Percentiles rank a stretch among this genome's conserved stretches.
These are phyloP conservation scores for Echium plantagineum DNA, from an alignment of 257 asterid species.

Conservation along the genomic window DNA sequence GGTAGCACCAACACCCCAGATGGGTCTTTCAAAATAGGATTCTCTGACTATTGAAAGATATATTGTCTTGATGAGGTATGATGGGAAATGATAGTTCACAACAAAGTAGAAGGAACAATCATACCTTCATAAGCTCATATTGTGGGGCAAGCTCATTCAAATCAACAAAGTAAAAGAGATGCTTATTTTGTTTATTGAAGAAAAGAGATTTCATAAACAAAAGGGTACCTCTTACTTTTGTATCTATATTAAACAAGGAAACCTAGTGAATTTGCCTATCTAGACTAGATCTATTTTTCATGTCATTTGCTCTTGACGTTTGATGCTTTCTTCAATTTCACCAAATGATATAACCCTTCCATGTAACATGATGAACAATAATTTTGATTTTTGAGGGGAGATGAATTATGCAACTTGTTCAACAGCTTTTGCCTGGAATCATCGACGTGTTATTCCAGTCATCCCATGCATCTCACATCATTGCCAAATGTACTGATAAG, in stretches of 20 bases:
- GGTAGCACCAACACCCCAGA: no score
- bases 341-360: not conserved
- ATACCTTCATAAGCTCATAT: not conserved
- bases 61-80: not conserved
- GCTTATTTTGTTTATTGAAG: no score
- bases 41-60: not conserved
- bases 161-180: not conserved
- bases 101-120: not conserved
- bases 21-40: not conserved
- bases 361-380: not conserved
- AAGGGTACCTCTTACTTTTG: not conserved
- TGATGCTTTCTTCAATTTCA: not conserved
- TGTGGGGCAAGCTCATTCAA: not conserved
- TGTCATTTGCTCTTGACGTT: not conserved
- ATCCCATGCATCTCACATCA: no score
- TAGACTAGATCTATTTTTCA: not conserved
- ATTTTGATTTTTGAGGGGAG: not conserved
- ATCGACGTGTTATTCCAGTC: not conserved
- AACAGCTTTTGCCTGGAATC: not conserved
- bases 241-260: not conserved
- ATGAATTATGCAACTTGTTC: not conserved
- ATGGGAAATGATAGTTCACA: not conserved
- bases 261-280: not conserved
- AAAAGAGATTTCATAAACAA: not conserved
- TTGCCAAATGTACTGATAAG: no score